Evolutionary conservation across 306 rosid species (phyloP), one percentile per base, ranked within the genome.

Genomic region (Medicago arabica): DNA sequence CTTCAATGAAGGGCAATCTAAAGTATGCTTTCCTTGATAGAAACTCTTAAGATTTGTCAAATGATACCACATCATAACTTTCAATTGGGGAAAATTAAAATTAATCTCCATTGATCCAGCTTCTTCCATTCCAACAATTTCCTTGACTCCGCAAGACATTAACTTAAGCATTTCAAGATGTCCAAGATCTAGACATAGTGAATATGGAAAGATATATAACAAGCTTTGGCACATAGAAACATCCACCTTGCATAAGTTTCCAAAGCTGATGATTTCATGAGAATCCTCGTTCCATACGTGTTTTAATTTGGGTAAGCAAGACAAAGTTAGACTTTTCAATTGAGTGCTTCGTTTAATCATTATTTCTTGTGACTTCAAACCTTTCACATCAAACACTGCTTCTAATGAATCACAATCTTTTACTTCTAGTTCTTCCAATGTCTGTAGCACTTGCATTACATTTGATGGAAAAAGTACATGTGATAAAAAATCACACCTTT

Each of bases 1-100:
- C 74, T 47, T 47, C 57, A 69, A 69, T n/a, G 44, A 69, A 8
- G 60, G 74, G n/a, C 74, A 69, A 4, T 69, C 74, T 25, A 69
- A 69, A 25, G 10, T 31, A 49, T 46, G 43, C 25, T 53, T 53
- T 53, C 59, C 23, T 8, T 4, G 59, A 53, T 53, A 53, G 4
- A 53, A 17, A 17, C 1, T 16, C 23, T n/a, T 53, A 1, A 53
- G 21, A 9, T 53, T 16, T 16, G 4, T 17, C 12, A 53, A 53
- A 53, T 0, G 1, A 53, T 1, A 1, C 7, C 17, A 10, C 9
- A 0, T 1, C 23, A 16, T 16, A 7, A 0, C 9, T 2, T 8
- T 53, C 59, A 53, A 17, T 53, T 17, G 23, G 1, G 59, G 59
- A 8, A 53, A 53, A 53, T 7, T 53, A 17, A 16, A 16, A 17